Percentiles rank a stretch among this genome's conserved stretches.
Conservation (phyloP, 108 stramenopile species). For the Aurantiochytrium sp. region DNA sequence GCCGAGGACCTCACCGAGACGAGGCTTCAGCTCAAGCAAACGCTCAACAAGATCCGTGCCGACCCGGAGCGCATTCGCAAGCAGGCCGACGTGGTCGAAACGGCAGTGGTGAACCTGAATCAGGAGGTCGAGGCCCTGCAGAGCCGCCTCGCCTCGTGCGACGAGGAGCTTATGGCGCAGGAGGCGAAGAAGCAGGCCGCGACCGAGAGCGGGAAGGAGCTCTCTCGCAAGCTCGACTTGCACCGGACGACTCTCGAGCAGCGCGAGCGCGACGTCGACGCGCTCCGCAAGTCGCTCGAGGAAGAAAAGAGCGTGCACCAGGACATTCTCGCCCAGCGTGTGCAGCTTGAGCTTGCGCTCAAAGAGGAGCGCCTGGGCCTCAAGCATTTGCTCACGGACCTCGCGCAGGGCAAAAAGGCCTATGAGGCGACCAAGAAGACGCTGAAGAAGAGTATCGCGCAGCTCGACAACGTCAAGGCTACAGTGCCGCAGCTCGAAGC, state of each 20-base stretch:
- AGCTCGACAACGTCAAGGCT: constrained; percentile 26
- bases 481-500: not conserved
- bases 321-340: constrained; percentile 36
- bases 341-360: constrained; percentile 44
- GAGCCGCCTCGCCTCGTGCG: not conserved
- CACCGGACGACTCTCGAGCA: constrained; percentile 51
- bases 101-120: constrained; percentile 39
- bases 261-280: constrained; percentile 53
- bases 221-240: constrained; percentile 49
- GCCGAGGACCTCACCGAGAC: constrained; percentile 32
- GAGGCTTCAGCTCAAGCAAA: not conserved
- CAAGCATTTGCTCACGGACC: constrained; percentile 28
- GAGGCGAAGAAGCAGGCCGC: constrained; percentile 43
- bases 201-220: constrained; percentile 32
- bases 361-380: constrained; percentile 44
- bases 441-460: constrained; percentile 41
- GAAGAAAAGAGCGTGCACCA: constrained; percentile 49
- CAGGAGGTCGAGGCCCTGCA: constrained; percentile 41
- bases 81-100: constrained; percentile 51
- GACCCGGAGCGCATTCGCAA: constrained; percentile 53
- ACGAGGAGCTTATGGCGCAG: constrained; percentile 40
- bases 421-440: constrained; percentile 30
- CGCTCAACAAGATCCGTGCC: not conserved
- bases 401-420: constrained; percentile 34
- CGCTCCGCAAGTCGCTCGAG: constrained; percentile 45